phyloP scores from a whole-genome alignment of 495 filamentous ascomycete genomes.

The Lineolata rhizophorae region DNA sequence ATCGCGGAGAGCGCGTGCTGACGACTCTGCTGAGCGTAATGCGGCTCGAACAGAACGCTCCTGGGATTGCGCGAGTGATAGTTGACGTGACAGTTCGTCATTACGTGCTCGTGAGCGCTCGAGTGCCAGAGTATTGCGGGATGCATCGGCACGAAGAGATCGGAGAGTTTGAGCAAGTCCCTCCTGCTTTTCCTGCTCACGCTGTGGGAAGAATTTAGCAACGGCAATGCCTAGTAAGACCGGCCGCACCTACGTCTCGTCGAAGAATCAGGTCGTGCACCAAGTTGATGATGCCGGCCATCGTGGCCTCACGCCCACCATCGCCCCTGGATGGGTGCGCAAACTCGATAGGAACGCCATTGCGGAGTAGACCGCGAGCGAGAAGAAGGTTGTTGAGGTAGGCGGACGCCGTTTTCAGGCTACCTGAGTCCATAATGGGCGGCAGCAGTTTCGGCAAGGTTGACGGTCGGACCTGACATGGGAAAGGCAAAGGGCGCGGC shows the following conservation, averaged over 20 bases:
- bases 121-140: conserved; percentile 11
- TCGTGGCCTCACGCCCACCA: conserved; percentile 41
- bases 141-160: conserved; percentile 39
- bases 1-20: conserved; percentile 47
- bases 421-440: conserved; percentile 48
- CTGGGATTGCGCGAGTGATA: conserved; percentile 50
- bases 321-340: conserved; percentile 46
- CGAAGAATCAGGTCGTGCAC: conserved; percentile 77
- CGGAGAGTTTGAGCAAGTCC: conserved; percentile 59
- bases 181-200: conserved; percentile 71
- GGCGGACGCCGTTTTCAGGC: conserved; percentile 65
- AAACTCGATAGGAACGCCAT: conserved; percentile 73
- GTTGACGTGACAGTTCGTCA: conserved; percentile 49
- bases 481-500: no score
- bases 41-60: conserved; percentile 47
- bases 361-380: conserved; percentile 67
- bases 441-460: no score
- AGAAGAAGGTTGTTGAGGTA: conserved; percentile 95
- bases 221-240: background rate
- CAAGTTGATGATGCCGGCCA: conserved; percentile 72
- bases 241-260: conserved; percentile 41
- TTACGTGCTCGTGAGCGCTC: conserved; percentile 44
- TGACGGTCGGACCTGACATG: no score
- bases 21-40: conserved; percentile 46
- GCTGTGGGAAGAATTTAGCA: conserved; percentile 26